Evolutionary conservation across 176 grass and related monocot genomes (phyloP), one percentile per base, ranked within the genome.

Genomic region (Oryza meyeriana): DNA sequence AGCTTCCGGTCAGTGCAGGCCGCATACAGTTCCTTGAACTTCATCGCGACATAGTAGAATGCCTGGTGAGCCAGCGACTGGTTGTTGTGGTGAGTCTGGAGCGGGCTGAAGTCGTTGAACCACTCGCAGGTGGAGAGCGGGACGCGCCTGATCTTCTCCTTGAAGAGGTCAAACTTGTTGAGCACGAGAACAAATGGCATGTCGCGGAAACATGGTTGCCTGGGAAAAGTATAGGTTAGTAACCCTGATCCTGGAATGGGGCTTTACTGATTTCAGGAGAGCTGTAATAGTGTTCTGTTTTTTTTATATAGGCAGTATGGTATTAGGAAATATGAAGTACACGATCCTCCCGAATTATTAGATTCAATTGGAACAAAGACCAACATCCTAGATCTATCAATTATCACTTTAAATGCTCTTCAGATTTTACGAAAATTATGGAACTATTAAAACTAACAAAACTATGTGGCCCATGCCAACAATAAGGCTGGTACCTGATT

Each of bases 161-260:
- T 92, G 0, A 98, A 90, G 33, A 93, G 79, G 86, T 98, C 92
- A 1, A 93, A 98, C 81, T 98, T 98, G 90, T 98, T 98, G 64
- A 98, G 90, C 70, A 98, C 86, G 29, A 98, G 87, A 22, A 98
- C 82, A 38, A 98, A 98, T n/a, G 87, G 92, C 0, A 87, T 98
- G 45, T 98, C 84, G 0, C 72, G 76, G 83, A 98, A 98, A 69
- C 92, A 98, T 3, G 90, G 75, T 61, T 98, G 88, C 84, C 96
- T 98, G 88, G 20, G 29, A 73, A 35, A 0, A 25, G 30, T 17
- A 1, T 48, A 72, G 7, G n/a, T 55, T 2, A 41, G 66, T 55
- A 26, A 10, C 30, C 65, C 61, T 82, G 7, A 64, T 30, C 14
- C 22, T 74, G 25, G 34, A 78, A 79, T 22, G 17, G 1, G 57